Evolutionary conservation across 2,329 filamentous ascomycete species (phyloP), one percentile per base, ranked within the genome.

Genomic region (Pyrenophora graminea): DNA sequence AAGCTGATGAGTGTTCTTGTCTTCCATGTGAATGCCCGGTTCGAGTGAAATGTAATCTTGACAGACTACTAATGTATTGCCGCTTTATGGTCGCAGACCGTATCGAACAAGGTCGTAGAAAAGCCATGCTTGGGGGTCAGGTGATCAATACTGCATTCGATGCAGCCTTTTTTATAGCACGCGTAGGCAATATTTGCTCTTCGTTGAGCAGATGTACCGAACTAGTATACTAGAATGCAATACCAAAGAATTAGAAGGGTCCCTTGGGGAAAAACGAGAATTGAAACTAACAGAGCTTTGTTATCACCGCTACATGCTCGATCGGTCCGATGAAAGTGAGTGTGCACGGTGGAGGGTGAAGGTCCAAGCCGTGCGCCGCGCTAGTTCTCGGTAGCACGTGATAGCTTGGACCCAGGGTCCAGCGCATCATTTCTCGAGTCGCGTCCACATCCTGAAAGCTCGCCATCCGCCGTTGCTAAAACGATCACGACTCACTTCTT

Each of bases 371-470:
- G 25, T 42, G 34, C 33, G 48, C 47, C 53, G 43, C 55, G 48
- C 55, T 56, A 61, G 36, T 37, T 18, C 53, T 32, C 58, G 53
- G 37, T 23, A 8, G 7, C 55, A 61, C 55, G 55, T 61, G 55
- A 61, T 30, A 40, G 44, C 19, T 3, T 21, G 19, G 19, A 5
- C 19, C 19, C 19, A 21, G 19, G 19, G 19, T 21, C 6, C 18
- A 25, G 25, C 25, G 47, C 40, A 30, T 34, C 18, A 41, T 45
- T 33, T 30, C 33, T 10, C n/a, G 36, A 25, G 33, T 47, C 42
- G 38, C 45, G 43, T 48, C 54, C 34, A 31, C 40, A 23, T 39
- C 23, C 25, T 13, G 19, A 18, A 27, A 17, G 17, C 25, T 45
- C 27, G 34, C 36, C 10, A 4, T 19, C 33, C 15, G 39, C 39